A percentile compares a stretch with the other conserved stretches of the same genome.
phyloP scores from a whole-genome alignment of 495 filamentous ascomycete genomes.

The Polyplosphaeria fusca region DNA sequence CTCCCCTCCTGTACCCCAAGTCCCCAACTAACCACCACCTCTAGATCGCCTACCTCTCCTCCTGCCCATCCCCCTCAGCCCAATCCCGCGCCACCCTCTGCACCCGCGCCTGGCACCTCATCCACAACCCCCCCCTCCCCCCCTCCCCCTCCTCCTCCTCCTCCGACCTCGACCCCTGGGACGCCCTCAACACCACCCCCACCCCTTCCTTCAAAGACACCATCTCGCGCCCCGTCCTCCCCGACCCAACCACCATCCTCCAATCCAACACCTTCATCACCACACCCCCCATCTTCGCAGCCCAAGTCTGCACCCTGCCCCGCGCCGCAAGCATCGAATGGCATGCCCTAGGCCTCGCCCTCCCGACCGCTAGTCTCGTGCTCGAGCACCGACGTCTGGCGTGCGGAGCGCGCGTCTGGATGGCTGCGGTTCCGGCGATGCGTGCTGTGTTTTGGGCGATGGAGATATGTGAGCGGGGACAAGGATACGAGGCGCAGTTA shows the following conservation, averaged over 20 bases:
- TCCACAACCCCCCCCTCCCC: slow-evolving; percentile 39
- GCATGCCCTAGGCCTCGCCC: slow-evolving; percentile 18
- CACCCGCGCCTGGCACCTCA: slow-evolving; percentile 53
- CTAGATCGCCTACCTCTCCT: slow-evolving; percentile 68
- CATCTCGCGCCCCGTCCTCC: slow-evolving; percentile 18
- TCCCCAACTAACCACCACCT: too few species aligned
- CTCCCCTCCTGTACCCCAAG: slow-evolving; percentile 51
- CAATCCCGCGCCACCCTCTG: slow-evolving; percentile 32
- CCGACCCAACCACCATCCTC: slow-evolving; percentile 34
- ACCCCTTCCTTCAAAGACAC: not conserved
- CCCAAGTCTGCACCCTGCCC: slow-evolving; percentile 69
- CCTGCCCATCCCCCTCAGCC: slow-evolving; percentile 19
- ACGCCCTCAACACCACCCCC: slow-evolving; percentile 51
- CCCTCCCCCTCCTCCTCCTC: not conserved
- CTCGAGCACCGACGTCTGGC: not conserved
- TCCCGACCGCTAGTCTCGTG: not conserved
- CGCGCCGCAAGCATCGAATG: slow-evolving; percentile 63
- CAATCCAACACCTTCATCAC: slow-evolving; percentile 28
- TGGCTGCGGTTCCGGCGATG: not conserved
- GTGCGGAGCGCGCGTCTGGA: not conserved
- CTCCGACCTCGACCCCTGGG: slow-evolving; percentile 66
- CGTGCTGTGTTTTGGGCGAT: not conserved
- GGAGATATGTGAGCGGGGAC: not conserved
- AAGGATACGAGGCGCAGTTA: not conserved
- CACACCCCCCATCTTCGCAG: slow-evolving; percentile 64